Evolutionary conservation across 2,329 filamentous ascomycete genomes (phyloP), one percentile per base, ranked within the genome.

Genomic region (Lanzia echinophila): DNA sequence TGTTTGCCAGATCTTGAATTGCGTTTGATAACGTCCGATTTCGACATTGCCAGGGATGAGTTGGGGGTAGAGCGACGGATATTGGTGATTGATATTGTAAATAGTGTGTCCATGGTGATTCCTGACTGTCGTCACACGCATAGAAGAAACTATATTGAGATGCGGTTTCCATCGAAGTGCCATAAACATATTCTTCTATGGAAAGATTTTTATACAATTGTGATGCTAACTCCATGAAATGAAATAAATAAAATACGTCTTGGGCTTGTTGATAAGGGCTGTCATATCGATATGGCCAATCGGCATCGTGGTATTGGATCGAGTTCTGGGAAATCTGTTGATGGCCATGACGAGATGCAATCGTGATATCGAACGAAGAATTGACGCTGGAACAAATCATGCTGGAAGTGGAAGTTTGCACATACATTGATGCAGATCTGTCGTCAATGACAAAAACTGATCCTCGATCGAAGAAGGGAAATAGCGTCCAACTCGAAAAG

Each of bases 1-100:
- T 63, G 22, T 59, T 57, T 13, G 56, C 51, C 1, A 63, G 44
- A 36, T 63, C 61, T 42, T 63, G 57, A 6, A 64, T 50, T 4
- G 56, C 60, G 17, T 34, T 43, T 3, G 44, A 12, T 6, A 63
- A 36, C 0, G 53, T 60, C 10, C 50, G 15, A 22, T 63, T 63
- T 7, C 62, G 54, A 34, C 62, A 63, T 48, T 56, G 54, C 46
- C 55, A 57, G 6, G 50, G 48, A 24, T 43, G 24, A 13, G 19
- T 12, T 28, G 34, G 38, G 3, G 34, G 34, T 3, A 33, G 7
- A 11, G 44, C 3, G 34, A 10, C 34, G 34, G 4, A 3, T n/a
- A 13, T 10, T 4, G 15, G 11, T 36, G 4, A 3, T 3, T 13
- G 4, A 4, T 4, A 4, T 4, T 28, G 8, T 28, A 28, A 8